A percentile compares a stretch with the other conserved stretches of the same genome.
These are phyloP conservation scores for Nematodospora anomalae DNA, from an alignment of 1,139 yeast genomes.

Conservation along the genomic window DNA sequence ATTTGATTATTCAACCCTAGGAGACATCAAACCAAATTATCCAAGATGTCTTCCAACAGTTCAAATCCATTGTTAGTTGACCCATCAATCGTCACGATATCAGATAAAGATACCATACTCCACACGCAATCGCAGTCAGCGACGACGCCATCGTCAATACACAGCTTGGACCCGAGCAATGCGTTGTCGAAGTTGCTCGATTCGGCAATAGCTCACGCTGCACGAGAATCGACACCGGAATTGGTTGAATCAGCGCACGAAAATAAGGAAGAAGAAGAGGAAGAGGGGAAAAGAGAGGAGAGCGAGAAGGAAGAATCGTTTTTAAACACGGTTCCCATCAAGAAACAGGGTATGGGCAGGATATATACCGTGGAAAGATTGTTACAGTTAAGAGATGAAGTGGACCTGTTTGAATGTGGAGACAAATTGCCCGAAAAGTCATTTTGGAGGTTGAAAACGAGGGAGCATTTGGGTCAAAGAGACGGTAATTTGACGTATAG, in stretches of 20 bases:
- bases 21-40: too few species aligned
- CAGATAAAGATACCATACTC: conserved; percentile 11
- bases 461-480: conserved; percentile 10
- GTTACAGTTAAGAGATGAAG: conserved; percentile 34
- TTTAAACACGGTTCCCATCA: conserved; percentile 14
- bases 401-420: conserved; percentile 31
- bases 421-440: conserved; percentile 39
- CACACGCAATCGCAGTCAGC: conserved; percentile 5
- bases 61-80: conserved; percentile 31
- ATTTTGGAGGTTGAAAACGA: conserved; percentile 38
- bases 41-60: conserved; percentile 12
- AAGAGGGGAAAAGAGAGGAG: too few species aligned
- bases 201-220: conserved; percentile 50
- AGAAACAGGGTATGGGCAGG: conserved; percentile 18
- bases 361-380: conserved; percentile 43
- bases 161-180: conserved; percentile 31
- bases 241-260: conserved; percentile 8
- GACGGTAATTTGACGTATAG: neutral
- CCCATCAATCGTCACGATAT: conserved; percentile 34
- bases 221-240: conserved; percentile 48
- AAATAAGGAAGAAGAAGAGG: conserved; percentile 9
- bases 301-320: conserved; percentile 5
- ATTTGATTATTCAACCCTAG: too few species aligned
- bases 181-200: conserved; percentile 45
- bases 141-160: conserved; percentile 10